Evolutionary conservation across 73 alveolate genomes (phyloP).

Genomic region (Effrenium voratum): DNA sequence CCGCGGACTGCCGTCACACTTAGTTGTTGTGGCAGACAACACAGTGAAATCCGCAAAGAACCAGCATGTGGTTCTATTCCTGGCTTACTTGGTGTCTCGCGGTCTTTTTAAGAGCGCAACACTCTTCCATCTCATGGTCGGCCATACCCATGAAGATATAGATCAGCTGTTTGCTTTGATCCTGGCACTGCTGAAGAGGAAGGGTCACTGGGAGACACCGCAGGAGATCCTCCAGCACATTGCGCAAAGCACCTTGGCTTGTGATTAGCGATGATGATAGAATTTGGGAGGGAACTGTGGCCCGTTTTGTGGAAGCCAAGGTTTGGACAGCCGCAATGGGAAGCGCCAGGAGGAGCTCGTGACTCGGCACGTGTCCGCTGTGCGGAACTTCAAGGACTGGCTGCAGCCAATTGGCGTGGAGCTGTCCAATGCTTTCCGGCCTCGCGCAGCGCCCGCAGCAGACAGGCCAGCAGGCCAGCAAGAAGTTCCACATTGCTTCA

Average conservation of each 20-base stretch:
- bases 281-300: too few species aligned
- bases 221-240: not conserved
- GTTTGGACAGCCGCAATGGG: not conserved
- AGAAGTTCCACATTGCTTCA: not conserved
- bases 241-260: not conserved
- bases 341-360: not conserved
- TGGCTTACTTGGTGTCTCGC: not conserved
- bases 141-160: not conserved
- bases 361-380: not conserved
- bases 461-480: not conserved
- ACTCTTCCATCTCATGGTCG: constrained; percentile 24
- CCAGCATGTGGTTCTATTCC: not conserved
- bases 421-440: not conserved
- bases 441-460: not conserved
- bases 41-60: not conserved
- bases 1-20: not conserved
- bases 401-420: not conserved
- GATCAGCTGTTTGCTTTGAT: not conserved
- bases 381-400: not conserved
- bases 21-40: constrained; percentile 40
- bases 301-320: too few species aligned
- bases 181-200: not conserved
- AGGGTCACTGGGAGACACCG: not conserved
- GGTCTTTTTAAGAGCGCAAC: not conserved
- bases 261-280: too few species aligned